Evolutionary conservation across 805 yeast species (phyloP).

Genomic region (Metschnikowia continentalis): DNA sequence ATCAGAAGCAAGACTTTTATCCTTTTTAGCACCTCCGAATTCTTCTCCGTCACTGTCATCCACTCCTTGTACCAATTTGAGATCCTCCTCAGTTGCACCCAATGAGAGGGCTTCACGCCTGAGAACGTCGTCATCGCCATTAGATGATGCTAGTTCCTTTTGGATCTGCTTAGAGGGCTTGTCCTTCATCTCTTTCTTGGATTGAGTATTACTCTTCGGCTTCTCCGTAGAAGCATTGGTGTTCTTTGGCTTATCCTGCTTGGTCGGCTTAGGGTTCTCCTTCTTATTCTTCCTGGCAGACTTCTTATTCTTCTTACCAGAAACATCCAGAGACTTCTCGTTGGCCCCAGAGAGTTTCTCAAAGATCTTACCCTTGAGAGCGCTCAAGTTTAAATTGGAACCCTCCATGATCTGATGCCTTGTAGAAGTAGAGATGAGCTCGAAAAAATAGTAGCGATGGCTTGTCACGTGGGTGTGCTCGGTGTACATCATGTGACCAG

Average conservation of each 20-base stretch:
- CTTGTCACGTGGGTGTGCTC: neutral
- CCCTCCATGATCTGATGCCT: slow-evolving; percentile 35
- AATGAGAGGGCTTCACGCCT: slow-evolving; percentile 73
- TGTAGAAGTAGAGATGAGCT: slow-evolving; percentile 3
- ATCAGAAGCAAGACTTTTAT: slow-evolving; percentile 48
- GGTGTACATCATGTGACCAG: neutral
- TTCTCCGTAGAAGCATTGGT: slow-evolving; percentile 15
- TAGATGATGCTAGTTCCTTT: slow-evolving; percentile 6
- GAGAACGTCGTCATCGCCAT: slow-evolving; percentile 32
- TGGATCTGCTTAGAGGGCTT: neutral
- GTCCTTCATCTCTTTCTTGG: slow-evolving; percentile 13
- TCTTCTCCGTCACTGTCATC: slow-evolving; percentile 45
- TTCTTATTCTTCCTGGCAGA: neutral
- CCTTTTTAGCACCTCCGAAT: slow-evolving; percentile 38
- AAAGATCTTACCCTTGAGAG: slow-evolving; percentile 62
- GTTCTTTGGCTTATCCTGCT: slow-evolving; percentile 11
- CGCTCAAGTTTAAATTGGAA: slow-evolving; percentile 45
- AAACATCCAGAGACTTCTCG: neutral
- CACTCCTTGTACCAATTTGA: slow-evolving; percentile 56
- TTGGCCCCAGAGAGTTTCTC: slow-evolving; percentile 36
- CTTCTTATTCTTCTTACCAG: neutral
- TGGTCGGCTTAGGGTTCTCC: neutral
- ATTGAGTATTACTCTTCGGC: slow-evolving; percentile 12
- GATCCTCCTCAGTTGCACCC: slow-evolving; percentile 85
- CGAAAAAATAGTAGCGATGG: slow-evolving; percentile 1